Percentiles rank a stretch among this genome's conserved stretches.
Conservation (phyloP, 2,329 filamentous ascomycete genomes). For the Penicillium nordicum region DNA sequence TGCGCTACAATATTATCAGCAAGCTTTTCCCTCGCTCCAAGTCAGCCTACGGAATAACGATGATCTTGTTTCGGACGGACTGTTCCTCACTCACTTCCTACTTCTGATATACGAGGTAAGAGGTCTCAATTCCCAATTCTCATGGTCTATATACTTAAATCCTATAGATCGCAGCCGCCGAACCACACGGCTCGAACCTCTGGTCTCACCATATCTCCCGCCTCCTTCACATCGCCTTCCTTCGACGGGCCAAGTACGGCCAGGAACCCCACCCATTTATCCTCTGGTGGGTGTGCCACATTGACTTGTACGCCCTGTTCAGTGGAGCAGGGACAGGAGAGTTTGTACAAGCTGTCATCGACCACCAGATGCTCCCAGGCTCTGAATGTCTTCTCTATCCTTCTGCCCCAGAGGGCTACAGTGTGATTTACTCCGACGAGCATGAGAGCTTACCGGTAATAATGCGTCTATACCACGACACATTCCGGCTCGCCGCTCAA, state of each 20-base stretch:
- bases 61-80: conserved; percentile 55
- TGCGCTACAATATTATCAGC: conserved; percentile 54
- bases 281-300: conserved; percentile 53
- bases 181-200: conserved; percentile 47
- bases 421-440: conserved; percentile 38
- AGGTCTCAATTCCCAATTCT: background rate
- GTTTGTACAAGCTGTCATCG: conserved; percentile 48
- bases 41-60: conserved; percentile 44
- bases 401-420: conserved; percentile 33
- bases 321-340: conserved; percentile 51
- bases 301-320: conserved; percentile 56
- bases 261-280: conserved; percentile 50
- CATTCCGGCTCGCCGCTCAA: conserved; percentile 44
- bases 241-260: conserved; percentile 46
- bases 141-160: conserved; percentile 9
- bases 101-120: conserved; percentile 56
- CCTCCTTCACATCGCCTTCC: conserved; percentile 48
- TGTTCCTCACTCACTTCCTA: conserved; percentile 56
- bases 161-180: conserved; percentile 45
- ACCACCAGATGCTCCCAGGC: conserved; percentile 48
- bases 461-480: conserved; percentile 46
- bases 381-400: conserved; percentile 39
- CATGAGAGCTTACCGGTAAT: conserved; percentile 39
- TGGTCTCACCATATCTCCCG: conserved; percentile 56
- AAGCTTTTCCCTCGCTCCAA: conserved; percentile 50